Base-by-base conservation (phyloP, 139 green algal species). In the Eudorina sp. region DNA sequence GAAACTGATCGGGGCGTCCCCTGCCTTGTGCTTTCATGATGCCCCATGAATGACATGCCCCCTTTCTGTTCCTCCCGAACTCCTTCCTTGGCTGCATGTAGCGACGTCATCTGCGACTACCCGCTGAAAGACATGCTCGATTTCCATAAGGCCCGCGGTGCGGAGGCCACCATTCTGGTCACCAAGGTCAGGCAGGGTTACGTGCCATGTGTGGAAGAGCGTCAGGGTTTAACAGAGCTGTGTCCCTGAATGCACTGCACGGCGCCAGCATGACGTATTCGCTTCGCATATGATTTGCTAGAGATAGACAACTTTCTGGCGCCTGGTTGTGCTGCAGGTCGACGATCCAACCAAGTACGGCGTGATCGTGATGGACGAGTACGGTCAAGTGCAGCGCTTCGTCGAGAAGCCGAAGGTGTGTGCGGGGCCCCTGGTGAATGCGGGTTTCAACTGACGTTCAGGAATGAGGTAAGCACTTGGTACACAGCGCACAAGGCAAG, bases 21-120 rank as follows among this genome's bases (percentile, higher is more conserved):
- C n/a, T n/a, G n/a, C n/a, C n/a, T n/a, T n/a, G n/a, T n/a, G n/a
- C n/a, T n/a, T n/a, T n/a, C n/a, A n/a, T n/a, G n/a, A n/a, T n/a
- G n/a, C n/a, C n/a, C n/a, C n/a, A 27, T 19, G 70, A 36, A n/a
- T n/a, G n/a, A 19, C 58, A 19, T 29, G 14, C 6, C 62, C 27
- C 18, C 19, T n/a, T 72, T n/a, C 27, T 21, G 16, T n/a, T 41
- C 18, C 62, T 7, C 70, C 38, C 34, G 21, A 31, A 18, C 68
- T 34, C 68, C 68, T 34, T 51, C 79, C 23, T 8, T 45, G 31
- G 7, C 29, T 80, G 19, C 68, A 40, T 55, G 9, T 94, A 98
- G 95, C 64, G 98, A 99, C 55, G 98, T 99, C 48, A 99, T 98
- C 78, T 99, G 97, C 85, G 94, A 99, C 69, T 99, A 98, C 89